Conservation (phyloP, 805 yeast species). For the Wickerhamiella azymoides region DNA sequence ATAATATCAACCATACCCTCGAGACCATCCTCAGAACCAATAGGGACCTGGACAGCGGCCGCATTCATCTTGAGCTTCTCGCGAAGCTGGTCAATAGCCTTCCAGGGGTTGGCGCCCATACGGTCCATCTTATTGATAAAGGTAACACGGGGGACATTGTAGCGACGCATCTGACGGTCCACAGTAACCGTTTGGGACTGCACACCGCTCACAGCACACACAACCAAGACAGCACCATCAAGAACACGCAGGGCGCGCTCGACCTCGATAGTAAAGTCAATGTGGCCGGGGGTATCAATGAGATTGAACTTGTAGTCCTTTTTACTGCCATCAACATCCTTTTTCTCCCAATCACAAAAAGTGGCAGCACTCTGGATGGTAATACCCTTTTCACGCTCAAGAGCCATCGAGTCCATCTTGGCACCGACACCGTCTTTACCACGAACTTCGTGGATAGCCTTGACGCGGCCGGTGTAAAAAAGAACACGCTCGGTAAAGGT, state of each 20-base stretch:
- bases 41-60: conserved; percentile 96
- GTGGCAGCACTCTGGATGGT: conserved; percentile 99
- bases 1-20: conserved; percentile 86
- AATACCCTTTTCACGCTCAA: conserved; percentile 96
- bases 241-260: conserved; percentile 96
- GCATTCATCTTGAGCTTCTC: conserved; percentile 80
- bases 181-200: conserved; percentile 98
- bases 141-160: conserved; percentile 91
- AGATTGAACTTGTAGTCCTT: conserved; percentile 73
- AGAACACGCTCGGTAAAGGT: conserved; percentile 96
- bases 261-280: conserved; percentile 96
- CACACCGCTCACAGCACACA: conserved; percentile 97
- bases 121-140: conserved; percentile 98
- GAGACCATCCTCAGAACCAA: conserved; percentile 78
- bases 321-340: conserved; percentile 29
- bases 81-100: conserved; percentile 83
- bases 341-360: conserved; percentile 86
- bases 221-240: conserved; percentile 96
- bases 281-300: conserved; percentile 98
- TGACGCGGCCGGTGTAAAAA: conserved; percentile 91
- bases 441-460: conserved; percentile 89
- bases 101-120: conserved; percentile 97
- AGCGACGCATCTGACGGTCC: conserved; percentile 97
- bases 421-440: conserved; percentile 98
- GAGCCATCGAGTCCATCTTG: conserved; percentile 98